A percentile compares a stretch with the other conserved stretches of the same genome.
Conservation (phyloP, 139 green algal species). For the Tetraselmis striata region DNA sequence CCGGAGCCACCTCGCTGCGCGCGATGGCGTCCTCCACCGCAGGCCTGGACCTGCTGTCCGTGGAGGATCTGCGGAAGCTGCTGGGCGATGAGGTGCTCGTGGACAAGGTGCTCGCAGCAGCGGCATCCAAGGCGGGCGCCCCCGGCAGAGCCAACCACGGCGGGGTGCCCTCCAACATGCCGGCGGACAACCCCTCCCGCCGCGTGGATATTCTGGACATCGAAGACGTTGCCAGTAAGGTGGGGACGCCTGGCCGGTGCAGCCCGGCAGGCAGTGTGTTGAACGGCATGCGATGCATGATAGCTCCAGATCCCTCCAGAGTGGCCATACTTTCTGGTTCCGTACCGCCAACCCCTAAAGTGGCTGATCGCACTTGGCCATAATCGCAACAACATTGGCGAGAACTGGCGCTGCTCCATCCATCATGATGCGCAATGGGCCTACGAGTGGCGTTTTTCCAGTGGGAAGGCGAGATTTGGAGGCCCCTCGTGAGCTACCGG, state of each 20-base stretch:
- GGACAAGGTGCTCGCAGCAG: neutral
- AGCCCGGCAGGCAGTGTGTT: no score
- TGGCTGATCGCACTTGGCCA: no score
- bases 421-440: no score
- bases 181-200: slow-evolving; percentile 3
- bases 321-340: no score
- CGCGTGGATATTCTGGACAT: slow-evolving; percentile 15
- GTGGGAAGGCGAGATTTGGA: no score
- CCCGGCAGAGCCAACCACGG: neutral
- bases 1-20: neutral
- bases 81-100: neutral
- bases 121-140: neutral
- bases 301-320: no score
- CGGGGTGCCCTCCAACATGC: neutral
- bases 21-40: neutral
- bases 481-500: neutral
- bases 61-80: neutral
- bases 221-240: slow-evolving; percentile 8
- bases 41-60: neutral
- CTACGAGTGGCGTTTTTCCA: no score
- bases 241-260: neutral
- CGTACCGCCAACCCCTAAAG: no score
- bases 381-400: no score
- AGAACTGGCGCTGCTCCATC: no score
- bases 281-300: neutral